phyloP scores from a whole-genome alignment of 805 yeast species.

The Metschnikowia similis region DNA sequence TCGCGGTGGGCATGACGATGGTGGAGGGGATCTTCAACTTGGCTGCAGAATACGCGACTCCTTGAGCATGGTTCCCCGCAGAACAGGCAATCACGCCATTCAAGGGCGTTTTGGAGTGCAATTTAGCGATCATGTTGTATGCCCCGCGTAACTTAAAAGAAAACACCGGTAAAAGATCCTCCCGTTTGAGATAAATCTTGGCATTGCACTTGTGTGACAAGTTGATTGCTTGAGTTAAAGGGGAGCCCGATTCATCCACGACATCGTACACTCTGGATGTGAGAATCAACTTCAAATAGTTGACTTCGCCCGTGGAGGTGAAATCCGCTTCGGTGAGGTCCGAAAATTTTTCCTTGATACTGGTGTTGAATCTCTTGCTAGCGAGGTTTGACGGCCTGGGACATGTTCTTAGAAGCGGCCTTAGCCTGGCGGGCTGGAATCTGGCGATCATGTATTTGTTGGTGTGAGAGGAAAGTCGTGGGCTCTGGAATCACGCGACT shows the following conservation, averaged over 20 bases:
- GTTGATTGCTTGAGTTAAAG: constrained; percentile 69
- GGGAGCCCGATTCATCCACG: constrained; percentile 72
- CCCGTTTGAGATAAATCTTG: constrained; percentile 78
- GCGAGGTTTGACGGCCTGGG: background rate
- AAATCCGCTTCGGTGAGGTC: constrained; percentile 50
- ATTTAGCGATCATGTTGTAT: constrained; percentile 90
- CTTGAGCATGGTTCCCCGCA: constrained; percentile 99
- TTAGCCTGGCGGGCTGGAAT: constrained; percentile 1
- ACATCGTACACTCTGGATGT: constrained; percentile 95
- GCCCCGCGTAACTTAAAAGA: constrained; percentile 97
- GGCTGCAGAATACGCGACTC: constrained; percentile 91
- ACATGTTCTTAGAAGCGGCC: background rate
- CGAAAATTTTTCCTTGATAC: constrained; percentile 34
- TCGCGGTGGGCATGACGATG: constrained; percentile 96
- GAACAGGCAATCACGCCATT: constrained; percentile 96
- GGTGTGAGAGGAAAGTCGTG: background rate
- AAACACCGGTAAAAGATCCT: constrained; percentile 91
- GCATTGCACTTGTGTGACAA: constrained; percentile 73
- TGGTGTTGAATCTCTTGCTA: constrained; percentile 1
- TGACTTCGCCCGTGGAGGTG: constrained; percentile 66
- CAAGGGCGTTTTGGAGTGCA: constrained; percentile 57
- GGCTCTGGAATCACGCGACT: background rate
- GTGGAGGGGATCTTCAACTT: constrained; percentile 87
- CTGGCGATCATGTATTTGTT: background rate
- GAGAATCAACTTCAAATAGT: constrained; percentile 83